Evolutionary conservation across 2,329 filamentous ascomycete genomes (phyloP), one percentile per base, ranked within the genome.

Genomic region (Colletotrichum shisoi): DNA sequence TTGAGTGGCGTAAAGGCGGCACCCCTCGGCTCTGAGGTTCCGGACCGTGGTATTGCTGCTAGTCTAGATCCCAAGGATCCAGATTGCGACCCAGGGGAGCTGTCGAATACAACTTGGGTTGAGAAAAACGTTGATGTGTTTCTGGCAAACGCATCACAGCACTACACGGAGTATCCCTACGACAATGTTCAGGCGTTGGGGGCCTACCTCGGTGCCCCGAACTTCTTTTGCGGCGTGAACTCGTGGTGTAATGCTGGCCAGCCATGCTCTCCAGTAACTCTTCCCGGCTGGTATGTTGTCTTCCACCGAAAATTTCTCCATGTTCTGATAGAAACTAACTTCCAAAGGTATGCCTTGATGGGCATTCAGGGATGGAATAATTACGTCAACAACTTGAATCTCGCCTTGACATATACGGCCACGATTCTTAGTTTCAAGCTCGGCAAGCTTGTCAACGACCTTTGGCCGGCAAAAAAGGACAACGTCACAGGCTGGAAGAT

Each of bases 201-300:
- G 1, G 60, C 63, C 3, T 63, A 51, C 6, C 48, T 70, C 17
- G 63, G 67, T 4, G 67, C 69, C 3, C 67, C 67, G 37, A 70
- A 69, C 52, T 70, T 70, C 53, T 67, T 62, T 27, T 70, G 67
- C 34, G 67, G 69, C 12, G 39, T 69, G 1, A 57, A 62, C 13
- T 7, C 40, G 11, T 65, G 63, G 53, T 70, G 69, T 17, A 67
- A 65, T 6, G 69, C 69, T 12, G 69, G 69, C 15, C 69, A 70
- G 53, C 69, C 69, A 7, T 70, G 69, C 27, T 46, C 62, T 12
- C 69, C 69, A 9, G 69, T 70, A 1, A 51, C 48, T 1, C 40
- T 69, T 1, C 67, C 67, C 8, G 63, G 57, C 3, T 70, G 67
- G 68, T 68, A 63, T 11, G 62, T 39, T 4, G 13, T 51, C 3